Conservation (phyloP, 176 grass and related monocot species). For the Raddia distichophylla region DNA sequence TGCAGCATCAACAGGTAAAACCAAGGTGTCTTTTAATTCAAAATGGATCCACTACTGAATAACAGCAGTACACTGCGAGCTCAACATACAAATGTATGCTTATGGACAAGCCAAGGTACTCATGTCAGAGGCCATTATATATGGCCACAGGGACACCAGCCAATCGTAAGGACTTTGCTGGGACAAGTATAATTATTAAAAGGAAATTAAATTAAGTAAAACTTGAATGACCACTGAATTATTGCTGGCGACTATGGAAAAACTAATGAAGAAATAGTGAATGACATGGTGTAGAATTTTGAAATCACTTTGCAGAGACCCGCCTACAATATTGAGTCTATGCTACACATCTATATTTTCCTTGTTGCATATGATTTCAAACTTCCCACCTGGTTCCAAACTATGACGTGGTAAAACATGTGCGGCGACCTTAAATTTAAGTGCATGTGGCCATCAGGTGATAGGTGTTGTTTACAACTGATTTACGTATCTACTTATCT, state of each 20-base stretch:
- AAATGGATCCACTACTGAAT: slow-evolving; percentile 20
- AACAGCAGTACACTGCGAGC: neutral
- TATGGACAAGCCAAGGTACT: slow-evolving; percentile 15
- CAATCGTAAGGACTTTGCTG: slow-evolving; percentile 20
- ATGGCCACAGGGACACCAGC: neutral
- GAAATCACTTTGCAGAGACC: slow-evolving; percentile 21
- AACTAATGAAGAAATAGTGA: slow-evolving; percentile 28
- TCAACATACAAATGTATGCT: slow-evolving; percentile 26
- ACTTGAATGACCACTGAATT: neutral
- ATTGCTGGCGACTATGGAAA: slow-evolving; percentile 13
- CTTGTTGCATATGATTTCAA: neutral
- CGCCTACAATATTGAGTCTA: slow-evolving; percentile 4
- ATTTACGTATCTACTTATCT: too few species aligned
- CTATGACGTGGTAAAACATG: neutral
- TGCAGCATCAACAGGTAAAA: neutral
- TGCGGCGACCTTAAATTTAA: neutral
- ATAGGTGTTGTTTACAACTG: neutral
- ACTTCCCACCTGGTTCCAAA: neutral
- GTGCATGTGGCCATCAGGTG: neutral
- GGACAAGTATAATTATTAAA: neutral
- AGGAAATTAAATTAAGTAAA: neutral
- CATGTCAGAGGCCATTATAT: neutral
- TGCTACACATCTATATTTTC: neutral
- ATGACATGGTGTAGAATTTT: slow-evolving; percentile 1
- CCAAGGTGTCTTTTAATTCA: slow-evolving; percentile 10